phyloP scores from a whole-genome alignment of 352 stramenopile species.

The Globisporangium cystogenes region DNA sequence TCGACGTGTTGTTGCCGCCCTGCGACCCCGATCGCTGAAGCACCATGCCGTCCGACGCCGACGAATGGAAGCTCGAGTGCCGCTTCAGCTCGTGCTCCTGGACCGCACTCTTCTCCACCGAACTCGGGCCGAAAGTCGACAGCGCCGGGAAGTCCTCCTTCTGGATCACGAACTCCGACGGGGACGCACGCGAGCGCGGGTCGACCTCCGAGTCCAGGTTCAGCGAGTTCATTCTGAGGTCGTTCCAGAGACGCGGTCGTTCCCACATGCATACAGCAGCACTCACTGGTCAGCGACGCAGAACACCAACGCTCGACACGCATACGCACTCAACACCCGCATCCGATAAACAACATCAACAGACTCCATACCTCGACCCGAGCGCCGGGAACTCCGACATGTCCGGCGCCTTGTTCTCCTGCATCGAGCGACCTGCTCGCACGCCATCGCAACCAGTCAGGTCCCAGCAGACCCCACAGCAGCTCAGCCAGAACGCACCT shows the following conservation, averaged over 20 bases:
- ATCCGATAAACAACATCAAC: too few species aligned
- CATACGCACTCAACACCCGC: too few species aligned
- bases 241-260: not conserved
- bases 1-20: constrained; percentile 42
- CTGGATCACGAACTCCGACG: constrained; percentile 82
- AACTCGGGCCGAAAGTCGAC: constrained; percentile 47
- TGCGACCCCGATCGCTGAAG: constrained; percentile 35
- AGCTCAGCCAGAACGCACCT: constrained; percentile 8
- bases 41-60: constrained; percentile 53
- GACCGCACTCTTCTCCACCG: constrained; percentile 48
- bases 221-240: constrained; percentile 50
- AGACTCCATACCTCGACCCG: constrained; percentile 34
- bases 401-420: constrained; percentile 71
- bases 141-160: constrained; percentile 85
- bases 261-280: not conserved
- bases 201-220: constrained; percentile 35
- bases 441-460: too few species aligned
- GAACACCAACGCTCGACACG: too few species aligned
- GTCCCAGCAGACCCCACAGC: too few species aligned
- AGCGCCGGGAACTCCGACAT: constrained; percentile 84
- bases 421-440: constrained; percentile 45
- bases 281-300: not conserved
- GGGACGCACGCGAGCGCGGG: constrained; percentile 34
- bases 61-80: constrained; percentile 68
- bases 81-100: constrained; percentile 50